Conservation (phyloP, 139 green algal species). For the Eudorina sp. region DNA sequence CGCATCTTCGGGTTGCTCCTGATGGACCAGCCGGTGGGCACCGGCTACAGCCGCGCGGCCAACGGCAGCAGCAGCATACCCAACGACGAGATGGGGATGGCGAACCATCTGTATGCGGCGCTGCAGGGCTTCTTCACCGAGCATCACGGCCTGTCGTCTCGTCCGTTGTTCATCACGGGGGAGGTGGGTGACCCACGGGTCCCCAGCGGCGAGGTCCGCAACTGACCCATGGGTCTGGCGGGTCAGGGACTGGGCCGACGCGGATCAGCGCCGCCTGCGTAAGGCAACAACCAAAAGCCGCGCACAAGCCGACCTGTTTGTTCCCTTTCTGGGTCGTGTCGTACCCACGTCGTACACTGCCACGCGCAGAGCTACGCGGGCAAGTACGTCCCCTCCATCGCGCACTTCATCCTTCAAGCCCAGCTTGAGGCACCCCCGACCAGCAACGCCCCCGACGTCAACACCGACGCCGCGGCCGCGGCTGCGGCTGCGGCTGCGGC, state of each 20-base stretch:
- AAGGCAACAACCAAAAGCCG: too few relatives aligned
- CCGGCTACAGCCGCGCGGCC: constrained; percentile 45
- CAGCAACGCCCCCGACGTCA: constrained; percentile 19
- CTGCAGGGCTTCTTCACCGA: constrained; percentile 61
- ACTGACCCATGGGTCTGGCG: too few relatives aligned
- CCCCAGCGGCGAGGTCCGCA: too few relatives aligned
- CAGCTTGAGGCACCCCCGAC: not conserved
- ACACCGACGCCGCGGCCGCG: not conserved
- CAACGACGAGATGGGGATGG: constrained; percentile 68
- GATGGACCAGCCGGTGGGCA: constrained; percentile 65
- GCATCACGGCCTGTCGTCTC: constrained; percentile 36
- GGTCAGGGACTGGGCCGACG: too few relatives aligned
- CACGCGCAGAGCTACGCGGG: constrained; percentile 61
- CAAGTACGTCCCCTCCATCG: constrained; percentile 77
- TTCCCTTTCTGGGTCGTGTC: too few relatives aligned
- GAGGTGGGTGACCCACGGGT: too few relatives aligned
- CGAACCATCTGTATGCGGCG: constrained; percentile 65
- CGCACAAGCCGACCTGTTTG: too few relatives aligned
- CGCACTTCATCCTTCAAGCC: constrained; percentile 76
- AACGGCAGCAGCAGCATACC: constrained; percentile 51
- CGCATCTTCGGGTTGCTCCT: constrained; percentile 62
- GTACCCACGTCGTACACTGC: not conserved
- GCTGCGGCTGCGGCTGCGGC: not conserved
- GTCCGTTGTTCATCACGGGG: constrained; percentile 73
- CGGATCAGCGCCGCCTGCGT: too few relatives aligned